Percentiles rank a stretch among this genome's conserved stretches.
Conservation (phyloP, 306 rosid genomes). For the Quercus engelmannii region DNA sequence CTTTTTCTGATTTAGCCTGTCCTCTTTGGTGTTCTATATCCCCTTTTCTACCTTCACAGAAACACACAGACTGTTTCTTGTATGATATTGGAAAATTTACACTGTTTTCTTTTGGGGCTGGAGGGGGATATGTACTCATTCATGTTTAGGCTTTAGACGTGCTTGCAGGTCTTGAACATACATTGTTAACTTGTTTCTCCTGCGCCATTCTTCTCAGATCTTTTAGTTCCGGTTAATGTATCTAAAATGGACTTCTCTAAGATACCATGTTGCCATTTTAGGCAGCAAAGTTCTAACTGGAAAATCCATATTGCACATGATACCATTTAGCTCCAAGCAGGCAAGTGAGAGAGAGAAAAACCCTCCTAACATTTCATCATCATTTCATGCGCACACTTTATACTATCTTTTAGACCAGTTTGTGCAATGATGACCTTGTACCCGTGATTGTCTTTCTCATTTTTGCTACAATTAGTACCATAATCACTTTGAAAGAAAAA, state of each 20-base stretch:
- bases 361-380: neutral
- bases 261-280: neutral
- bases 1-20: neutral
- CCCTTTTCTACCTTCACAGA: no score
- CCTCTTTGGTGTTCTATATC: neutral
- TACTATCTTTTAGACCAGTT: neutral
- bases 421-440: neutral
- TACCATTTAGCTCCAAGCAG: neutral
- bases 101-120: no score
- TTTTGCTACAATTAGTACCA: conserved; percentile 1
- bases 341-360: neutral
- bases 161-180: no score
- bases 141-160: no score
- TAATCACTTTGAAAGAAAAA: neutral
- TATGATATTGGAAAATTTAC: no score
- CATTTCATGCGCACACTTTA: no score
- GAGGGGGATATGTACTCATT: no score
- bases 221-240: neutral
- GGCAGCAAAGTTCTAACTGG: neutral
- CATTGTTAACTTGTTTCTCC: neutral
- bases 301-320: neutral
- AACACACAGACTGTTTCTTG: no score
- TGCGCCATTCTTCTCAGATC: neutral
- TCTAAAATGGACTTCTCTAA: neutral
- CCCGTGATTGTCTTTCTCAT: neutral